Evolutionary conservation across 2,329 filamentous ascomycete genomes (phyloP), one percentile per base, ranked within the genome.

Genomic region (Neonectria ditissima): DNA sequence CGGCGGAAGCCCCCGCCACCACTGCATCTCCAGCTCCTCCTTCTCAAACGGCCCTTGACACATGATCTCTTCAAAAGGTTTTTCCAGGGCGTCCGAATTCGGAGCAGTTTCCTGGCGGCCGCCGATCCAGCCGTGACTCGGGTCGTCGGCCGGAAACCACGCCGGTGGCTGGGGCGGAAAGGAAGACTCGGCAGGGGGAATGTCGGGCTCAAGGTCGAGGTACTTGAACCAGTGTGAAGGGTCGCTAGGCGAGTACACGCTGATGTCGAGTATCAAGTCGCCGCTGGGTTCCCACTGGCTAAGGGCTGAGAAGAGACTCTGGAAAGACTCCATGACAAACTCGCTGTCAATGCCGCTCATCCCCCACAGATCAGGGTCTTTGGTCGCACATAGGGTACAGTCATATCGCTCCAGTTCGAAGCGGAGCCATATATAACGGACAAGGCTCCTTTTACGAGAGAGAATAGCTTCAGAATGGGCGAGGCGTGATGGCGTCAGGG

Each of bases 201-300:
- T 26, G 6, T 26, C 24, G 24, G 24, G 24, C 6, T 6, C 24
- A 26, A 26, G 6, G 4, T 26, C 24, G 24, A 26, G 24, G 44
- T 80, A 75, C 67, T 78, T 78, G 70, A 80, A 78, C 69, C 72
- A 76, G 68, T 80, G 75, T 55, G 77, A 47, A 39, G 66, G 69
- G 51, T 80, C 78, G 57, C 76, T 79, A 10, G 73, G 75, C 18
- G 79, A 81, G 71, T 78, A 75, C 39, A 79, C 63, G 62, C 76
- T 79, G 32, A 80, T 76, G 70, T 80, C 79, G 41, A 80, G 75
- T 26, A 73, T 50, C 57, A 81, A 72, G 51, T 73, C 67, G 55
- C 75, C 64, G n/a, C 65, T 59, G 63, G 73, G 74, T 62, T 77
- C 72, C 76, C 74, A 79, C 24, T 26, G 24, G 68, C 73, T 75